These are phyloP conservation scores for Asclepias syriaca DNA, from an alignment of 257 asterid species.

Conservation along the genomic window DNA sequence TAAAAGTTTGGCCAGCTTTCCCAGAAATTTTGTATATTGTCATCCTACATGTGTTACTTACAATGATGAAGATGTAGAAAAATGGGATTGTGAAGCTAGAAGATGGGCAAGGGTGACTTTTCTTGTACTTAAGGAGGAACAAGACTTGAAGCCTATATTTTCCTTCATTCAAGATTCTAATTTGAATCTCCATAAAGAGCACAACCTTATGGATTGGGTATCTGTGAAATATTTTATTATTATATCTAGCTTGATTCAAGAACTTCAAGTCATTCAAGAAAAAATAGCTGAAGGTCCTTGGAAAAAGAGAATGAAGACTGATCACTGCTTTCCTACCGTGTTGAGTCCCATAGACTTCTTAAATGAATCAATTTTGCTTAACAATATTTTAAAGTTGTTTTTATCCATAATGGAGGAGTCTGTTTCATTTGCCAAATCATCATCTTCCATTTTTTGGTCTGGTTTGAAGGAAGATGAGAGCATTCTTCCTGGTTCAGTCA, in stretches of 20 bases:
- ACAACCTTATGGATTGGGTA: conserved; percentile 39
- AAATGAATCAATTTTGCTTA: conserved; percentile 36
- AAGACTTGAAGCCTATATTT: conserved; percentile 43
- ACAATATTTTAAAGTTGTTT: conserved; percentile 40
- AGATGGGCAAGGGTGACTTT: conserved; percentile 89
- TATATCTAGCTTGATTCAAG: conserved; percentile 64
- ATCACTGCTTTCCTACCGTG: conserved; percentile 25
- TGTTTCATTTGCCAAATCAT: conserved; percentile 50
- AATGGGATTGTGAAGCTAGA: conserved; percentile 74
- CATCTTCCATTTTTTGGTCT: conserved; percentile 63
- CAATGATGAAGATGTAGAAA: conserved; percentile 79
- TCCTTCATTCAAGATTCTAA: conserved; percentile 57
- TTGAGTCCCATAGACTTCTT: conserved; percentile 26
- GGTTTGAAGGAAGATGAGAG: conserved; percentile 35
- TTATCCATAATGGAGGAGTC: conserved; percentile 59
- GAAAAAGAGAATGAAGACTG: conserved; percentile 31
- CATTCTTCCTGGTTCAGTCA: conserved; percentile 61
- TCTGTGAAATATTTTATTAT: conserved; percentile 72
- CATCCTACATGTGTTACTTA: conserved; percentile 35
- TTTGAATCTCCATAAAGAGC: conserved; percentile 38
- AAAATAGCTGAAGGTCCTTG: conserved; percentile 30
- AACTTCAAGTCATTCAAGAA: conserved; percentile 60
- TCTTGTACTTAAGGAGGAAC: conserved; percentile 42
- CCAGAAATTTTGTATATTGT: conserved; percentile 40
- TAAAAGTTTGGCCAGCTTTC: conserved; percentile 50